A percentile compares a stretch with the other conserved stretches of the same genome.
These are phyloP conservation scores for Sparassis latifolia DNA, from an alignment of 1,284 basidiomycete species.

Conservation along the genomic window DNA sequence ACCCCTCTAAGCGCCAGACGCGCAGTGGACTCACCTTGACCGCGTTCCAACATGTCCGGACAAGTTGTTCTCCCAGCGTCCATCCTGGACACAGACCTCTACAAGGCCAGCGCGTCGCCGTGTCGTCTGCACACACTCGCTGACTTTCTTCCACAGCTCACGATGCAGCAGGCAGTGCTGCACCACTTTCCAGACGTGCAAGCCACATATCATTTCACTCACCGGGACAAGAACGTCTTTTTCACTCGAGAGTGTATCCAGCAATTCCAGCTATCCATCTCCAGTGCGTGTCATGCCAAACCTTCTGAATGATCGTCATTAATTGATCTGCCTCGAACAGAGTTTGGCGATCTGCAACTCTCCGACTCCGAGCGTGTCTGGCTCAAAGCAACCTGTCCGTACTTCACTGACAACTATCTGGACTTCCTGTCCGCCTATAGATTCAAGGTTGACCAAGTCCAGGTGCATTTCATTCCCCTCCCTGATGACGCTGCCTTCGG, in stretches of 20 bases:
- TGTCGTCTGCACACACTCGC: neutral
- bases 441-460: constrained; percentile 81
- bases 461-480: constrained; percentile 57
- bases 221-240: constrained; percentile 65
- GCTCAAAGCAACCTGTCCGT: constrained; percentile 71
- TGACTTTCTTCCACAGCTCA: constrained; percentile 49
- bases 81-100: constrained; percentile 91
- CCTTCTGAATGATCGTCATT: neutral
- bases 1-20: too few species aligned
- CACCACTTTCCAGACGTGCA: constrained; percentile 70
- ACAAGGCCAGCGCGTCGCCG: constrained; percentile 59
- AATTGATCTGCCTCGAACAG: constrained; percentile 31
- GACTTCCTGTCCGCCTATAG: constrained; percentile 69
- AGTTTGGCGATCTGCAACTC: constrained; percentile 50
- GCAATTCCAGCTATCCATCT: constrained; percentile 56
- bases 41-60: neutral
- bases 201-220: constrained; percentile 81
- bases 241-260: constrained; percentile 74
- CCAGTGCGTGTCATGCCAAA: constrained; percentile 43
- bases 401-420: constrained; percentile 70
- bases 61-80: constrained; percentile 40
- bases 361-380: constrained; percentile 56
- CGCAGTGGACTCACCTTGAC: neutral
- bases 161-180: constrained; percentile 94
- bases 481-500: constrained; percentile 51